Conservation (phyloP, 352 stramenopile genomes). For the Phytophthora pistaciae region DNA sequence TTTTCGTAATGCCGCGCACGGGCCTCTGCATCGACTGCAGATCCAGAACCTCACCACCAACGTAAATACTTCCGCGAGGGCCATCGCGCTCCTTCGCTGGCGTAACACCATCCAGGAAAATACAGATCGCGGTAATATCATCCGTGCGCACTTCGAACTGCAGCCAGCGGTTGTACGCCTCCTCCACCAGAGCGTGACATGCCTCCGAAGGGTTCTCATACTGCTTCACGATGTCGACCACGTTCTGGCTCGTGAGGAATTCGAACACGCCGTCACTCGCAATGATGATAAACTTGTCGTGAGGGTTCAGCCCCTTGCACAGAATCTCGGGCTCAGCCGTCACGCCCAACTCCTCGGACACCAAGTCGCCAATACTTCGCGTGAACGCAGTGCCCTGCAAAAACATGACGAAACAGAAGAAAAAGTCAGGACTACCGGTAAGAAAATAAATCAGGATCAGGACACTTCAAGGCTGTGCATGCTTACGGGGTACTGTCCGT, state of each 20-base stretch:
- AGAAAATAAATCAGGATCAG: slow-evolving; percentile 20
- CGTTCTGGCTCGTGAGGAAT: slow-evolving; percentile 95
- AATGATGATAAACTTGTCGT: slow-evolving; percentile 94
- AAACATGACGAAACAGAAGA: slow-evolving; percentile 14
- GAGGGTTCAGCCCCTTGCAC: slow-evolving; percentile 86
- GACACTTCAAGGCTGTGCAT: background rate
- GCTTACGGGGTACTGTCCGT: slow-evolving; percentile 85
- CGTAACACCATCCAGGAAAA: slow-evolving; percentile 83
- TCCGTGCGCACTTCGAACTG: slow-evolving; percentile 95
- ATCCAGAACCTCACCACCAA: slow-evolving; percentile 81
- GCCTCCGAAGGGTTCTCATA: slow-evolving; percentile 91
- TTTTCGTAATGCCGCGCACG: slow-evolving; percentile 75
- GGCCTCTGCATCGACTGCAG: slow-evolving; percentile 88
- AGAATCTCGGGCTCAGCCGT: slow-evolving; percentile 94
- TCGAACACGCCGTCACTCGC: slow-evolving; percentile 96
- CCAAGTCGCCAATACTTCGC: slow-evolving; percentile 96
- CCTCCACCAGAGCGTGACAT: slow-evolving; percentile 90
- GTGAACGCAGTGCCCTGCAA: slow-evolving; percentile 97
- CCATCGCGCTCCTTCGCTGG: slow-evolving; percentile 62
- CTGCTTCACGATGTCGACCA: slow-evolving; percentile 92
- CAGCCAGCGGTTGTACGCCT: slow-evolving; percentile 95
- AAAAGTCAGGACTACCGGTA: slow-evolving; percentile 13
- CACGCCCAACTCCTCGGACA: slow-evolving; percentile 93
- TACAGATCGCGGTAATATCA: slow-evolving; percentile 94
- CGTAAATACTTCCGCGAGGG: slow-evolving; percentile 84